Percentiles rank a stretch among this genome's conserved stretches.
Evolutionary conservation across 208 protist species (phyloP).

Genomic region (Tritrichomonas foetus): DNA sequence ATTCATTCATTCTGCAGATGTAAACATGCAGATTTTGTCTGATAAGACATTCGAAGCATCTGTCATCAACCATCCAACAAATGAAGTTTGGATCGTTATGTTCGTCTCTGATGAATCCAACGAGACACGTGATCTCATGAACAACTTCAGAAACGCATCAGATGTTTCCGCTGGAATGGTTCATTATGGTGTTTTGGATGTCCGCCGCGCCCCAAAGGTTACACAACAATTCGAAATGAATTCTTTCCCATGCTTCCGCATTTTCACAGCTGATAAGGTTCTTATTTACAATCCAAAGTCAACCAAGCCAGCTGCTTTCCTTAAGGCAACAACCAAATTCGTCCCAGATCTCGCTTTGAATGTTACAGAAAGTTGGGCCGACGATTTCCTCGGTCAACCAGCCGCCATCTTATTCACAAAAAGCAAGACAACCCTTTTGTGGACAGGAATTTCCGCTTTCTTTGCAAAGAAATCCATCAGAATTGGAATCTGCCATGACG

Average conservation of each 20-base stretch:
- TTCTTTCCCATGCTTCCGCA: neutral
- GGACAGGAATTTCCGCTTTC: neutral
- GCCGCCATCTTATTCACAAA: neutral
- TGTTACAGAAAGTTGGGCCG: neutral
- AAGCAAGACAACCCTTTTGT: neutral
- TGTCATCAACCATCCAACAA: neutral
- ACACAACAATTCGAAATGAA: neutral
- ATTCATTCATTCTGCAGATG: too few species aligned
- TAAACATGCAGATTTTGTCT: neutral
- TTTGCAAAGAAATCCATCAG: neutral
- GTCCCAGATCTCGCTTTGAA: neutral
- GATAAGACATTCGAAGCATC: neutral
- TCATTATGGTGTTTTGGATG: neutral
- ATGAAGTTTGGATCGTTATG: conserved; percentile 35
- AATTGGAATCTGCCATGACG: neutral
- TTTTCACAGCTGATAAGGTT: neutral
- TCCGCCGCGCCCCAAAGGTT: neutral
- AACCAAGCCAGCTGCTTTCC: neutral
- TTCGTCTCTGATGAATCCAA: neutral
- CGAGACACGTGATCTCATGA: neutral
- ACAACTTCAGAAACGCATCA: neutral
- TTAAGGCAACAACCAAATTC: neutral
- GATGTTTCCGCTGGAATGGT: neutral
- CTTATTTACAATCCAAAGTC: neutral
- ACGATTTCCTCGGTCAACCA: neutral